Evolutionary conservation across 768 basidiomycete genomes (phyloP), one percentile per base, ranked within the genome.

Genomic region (Auriscalpium microsporum): DNA sequence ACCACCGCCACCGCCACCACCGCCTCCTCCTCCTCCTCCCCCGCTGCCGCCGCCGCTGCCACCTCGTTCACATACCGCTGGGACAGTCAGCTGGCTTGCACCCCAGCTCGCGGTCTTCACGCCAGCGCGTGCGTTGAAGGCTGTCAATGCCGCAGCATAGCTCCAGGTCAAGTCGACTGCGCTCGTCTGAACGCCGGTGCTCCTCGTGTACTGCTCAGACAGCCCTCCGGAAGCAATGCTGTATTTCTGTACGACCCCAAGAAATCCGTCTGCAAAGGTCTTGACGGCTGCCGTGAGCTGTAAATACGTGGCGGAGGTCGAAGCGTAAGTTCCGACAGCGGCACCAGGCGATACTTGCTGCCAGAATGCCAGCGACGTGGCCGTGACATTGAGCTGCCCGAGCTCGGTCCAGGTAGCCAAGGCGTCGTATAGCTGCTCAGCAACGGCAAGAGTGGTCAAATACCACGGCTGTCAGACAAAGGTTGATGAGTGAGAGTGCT

Each of bases 351-450:
- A 54, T 68, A 89, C 82, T 56, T 80, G 81, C 40, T 71, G 68
- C 77, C 88, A 90, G 75, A 90, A 90, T 8, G 80, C 70, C 45
- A 83, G 83, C 1, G 88, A 90, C 47, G 70, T 77, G 34, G 67
- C 62, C 0, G 86, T 87, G 56, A 90, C 73, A 0, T 72, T 69
- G 48, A 90, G 58, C 2, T 67, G 72, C 19, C 74, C 75, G 63
- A 77, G 73, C 1, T 66, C 63, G n/a, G 78, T 69, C 88, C 88
- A 90, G 45, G 83, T 81, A 55, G 75, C 73, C 55, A 88, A 71
- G 0, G 87, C 79, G 44, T 84, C 81, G 62, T 89, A 88, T 61
- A 89, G 80, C 67, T 87, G 88, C 64, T 88, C 86, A 8, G 87
- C 82, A n/a, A 83, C 82, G 23, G 86, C 85, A 50, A 81, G 75